A percentile compares a stretch with the other conserved stretches of the same genome.
These are phyloP conservation scores for Candida frijolesensis DNA, from an alignment of 1,139 yeast species.

Conservation along the genomic window DNA sequence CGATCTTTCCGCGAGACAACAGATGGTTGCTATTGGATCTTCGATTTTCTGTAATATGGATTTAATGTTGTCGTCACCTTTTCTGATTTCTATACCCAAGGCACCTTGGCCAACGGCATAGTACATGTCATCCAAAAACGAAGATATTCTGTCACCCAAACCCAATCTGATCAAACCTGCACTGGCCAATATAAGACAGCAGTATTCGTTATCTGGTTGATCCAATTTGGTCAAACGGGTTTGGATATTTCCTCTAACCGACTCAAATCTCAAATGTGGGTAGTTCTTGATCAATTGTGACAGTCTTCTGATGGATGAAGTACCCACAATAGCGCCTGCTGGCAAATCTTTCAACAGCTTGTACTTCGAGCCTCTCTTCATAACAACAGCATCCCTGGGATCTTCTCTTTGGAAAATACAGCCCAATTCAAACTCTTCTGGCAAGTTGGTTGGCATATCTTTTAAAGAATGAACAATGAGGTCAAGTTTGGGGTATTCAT, in stretches of 20 bases:
- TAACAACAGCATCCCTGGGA: slow-evolving; percentile 91
- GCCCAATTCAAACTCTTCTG: slow-evolving; percentile 88
- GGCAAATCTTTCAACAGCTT: slow-evolving; percentile 74
- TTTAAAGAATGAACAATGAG: slow-evolving; percentile 91
- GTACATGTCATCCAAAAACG: slow-evolving; percentile 77
- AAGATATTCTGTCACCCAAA: slow-evolving; percentile 70
- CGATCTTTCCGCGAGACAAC: slow-evolving; percentile 91
- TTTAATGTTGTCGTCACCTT: slow-evolving; percentile 60
- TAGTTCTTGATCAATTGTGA: slow-evolving; percentile 55
- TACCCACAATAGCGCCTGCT: slow-evolving; percentile 84
- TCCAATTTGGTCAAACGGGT: slow-evolving; percentile 83
- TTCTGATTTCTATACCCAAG: slow-evolving; percentile 84
- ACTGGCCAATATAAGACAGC: slow-evolving; percentile 85
- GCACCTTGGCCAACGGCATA: slow-evolving; percentile 99
- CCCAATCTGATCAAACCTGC: slow-evolving; percentile 86
- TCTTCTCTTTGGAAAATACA: slow-evolving; percentile 84
- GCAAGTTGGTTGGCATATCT: slow-evolving; percentile 92
- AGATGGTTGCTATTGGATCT: slow-evolving; percentile 65
- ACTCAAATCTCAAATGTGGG: slow-evolving; percentile 54
- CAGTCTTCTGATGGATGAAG: slow-evolving; percentile 90
- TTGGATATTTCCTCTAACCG: slow-evolving; percentile 85
- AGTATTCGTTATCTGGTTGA: slow-evolving; percentile 62
- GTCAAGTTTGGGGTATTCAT: slow-evolving; percentile 72
- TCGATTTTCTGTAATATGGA: slow-evolving; percentile 64
- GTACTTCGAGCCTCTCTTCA: slow-evolving; percentile 69